Evolutionary conservation across 1,139 yeast genomes (phyloP), one percentile per base, ranked within the genome.

Genomic region (Kurtzmaniella quercitrusa): DNA sequence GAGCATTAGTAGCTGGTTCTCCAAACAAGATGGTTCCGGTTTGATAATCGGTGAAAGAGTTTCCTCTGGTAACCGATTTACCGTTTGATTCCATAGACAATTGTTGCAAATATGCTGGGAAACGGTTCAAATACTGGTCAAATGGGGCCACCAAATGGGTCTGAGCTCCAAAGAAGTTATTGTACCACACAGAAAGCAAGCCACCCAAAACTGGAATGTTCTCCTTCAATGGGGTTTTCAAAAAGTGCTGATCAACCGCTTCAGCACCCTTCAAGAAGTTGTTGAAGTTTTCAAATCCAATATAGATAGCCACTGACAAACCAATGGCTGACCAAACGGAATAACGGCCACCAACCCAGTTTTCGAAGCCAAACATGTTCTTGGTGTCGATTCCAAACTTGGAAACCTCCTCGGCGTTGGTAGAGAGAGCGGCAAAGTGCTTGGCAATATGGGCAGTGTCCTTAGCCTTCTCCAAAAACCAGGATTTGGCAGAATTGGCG

Each of bases 311-410:
- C 51, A 93, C 93, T 31, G 97, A 88, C 58, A 93, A 81, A 50
- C 98, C 98, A 68, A 93, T 93, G 53, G 98, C 94, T 38, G 96
- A 88, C 98, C 98, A 93, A 48, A 93, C 98, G 21, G 98, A 91
- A 82, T 93, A 93, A 71, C 98, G 85, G 62, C 98, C 98, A 62
- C 98, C 98, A 51, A 93, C 98, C 98, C 98, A 93, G 74, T 75
- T 85, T 69, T 90, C 97, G 62, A 93, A 93, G 49, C 95, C 98
- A 71, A 93, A 93, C 98, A 93, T 93, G 77, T 93, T 93, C 68
- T 83, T 85, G 65, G 96, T 82, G 75, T 93, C 98, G 56, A 93
- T 93, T 60, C 98, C 98, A 61, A 93, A 93, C 71, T 88, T 86
- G 58, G 83, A 77, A 50, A 93, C 98, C 69, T 86, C 97, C 46